Base-by-base conservation (phyloP, 768 basidiomycete species). In the Lentinula edodes region DNA sequence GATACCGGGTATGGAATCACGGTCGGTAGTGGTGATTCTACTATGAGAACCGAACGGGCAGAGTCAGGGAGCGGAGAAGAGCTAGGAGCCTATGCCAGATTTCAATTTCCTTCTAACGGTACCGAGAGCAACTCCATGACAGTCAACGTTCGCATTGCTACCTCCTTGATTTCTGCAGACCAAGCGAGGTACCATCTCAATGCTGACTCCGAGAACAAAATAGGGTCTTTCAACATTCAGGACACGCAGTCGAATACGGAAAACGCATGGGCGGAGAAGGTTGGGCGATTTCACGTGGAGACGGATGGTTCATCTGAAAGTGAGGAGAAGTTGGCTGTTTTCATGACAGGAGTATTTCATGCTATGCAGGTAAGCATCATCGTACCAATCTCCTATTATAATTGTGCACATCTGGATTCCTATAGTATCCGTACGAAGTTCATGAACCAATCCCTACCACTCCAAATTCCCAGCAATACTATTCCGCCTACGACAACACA, bases 391-490 rank as follows among this genome's bases (percentile, higher is more conserved):
- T 6, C 16, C 8, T 43, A 1, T 32, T 13, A 15, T 32, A 39
- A 13, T 48, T 6, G 39, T 7, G 65, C 46, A 41, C 45, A 28
- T 63, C 35, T 8, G 32, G 32, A 10, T 12, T 3, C 53, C 58
- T 58, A 0, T 71, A 92, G 84, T 92, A 90, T 64, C 91, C 91
- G 0, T 88, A 87, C 66, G 90, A 92, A 67, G 83, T 89, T 62
- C 76, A 80, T 63, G 91, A 93, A 69, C 74, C 48, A 9, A 60
- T 41, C 13, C 38, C 51, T 28, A 41, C 6, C 3, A 23, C 48
- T 15, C 10, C 36, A 5, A 32, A 42, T 38, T 35, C 18, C 6
- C 41, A 28, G 0, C 59, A 43, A 12, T 92, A 93, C 70, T 93
- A 88, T 70, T 92, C 90, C 6, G 91, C 83, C 0, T 92, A 93